Evolutionary conservation across 495 filamentous ascomycete genomes (phyloP).

Genomic region (Aspergillus diversus): DNA sequence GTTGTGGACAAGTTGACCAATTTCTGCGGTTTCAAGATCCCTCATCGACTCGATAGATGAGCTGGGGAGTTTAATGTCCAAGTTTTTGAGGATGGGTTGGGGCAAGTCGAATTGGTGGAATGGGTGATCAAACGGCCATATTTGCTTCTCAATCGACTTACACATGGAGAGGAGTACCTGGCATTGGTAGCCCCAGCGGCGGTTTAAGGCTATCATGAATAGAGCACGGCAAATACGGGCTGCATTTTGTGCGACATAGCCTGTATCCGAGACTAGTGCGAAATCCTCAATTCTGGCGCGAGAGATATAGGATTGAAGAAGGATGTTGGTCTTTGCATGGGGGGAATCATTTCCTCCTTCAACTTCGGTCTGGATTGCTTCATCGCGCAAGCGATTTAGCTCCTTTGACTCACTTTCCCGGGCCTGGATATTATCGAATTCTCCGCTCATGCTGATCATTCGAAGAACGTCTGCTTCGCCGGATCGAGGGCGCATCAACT

Average conservation of each 20-base stretch:
- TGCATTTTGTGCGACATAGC: conserved; percentile 94
- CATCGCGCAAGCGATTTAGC: conserved; percentile 65
- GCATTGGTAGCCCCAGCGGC: conserved; percentile 93
- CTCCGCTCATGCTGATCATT: conserved; percentile 95
- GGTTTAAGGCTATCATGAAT: conserved; percentile 96
- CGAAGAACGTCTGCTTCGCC: conserved; percentile 87
- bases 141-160: conserved; percentile 93
- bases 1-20: conserved; percentile 92
- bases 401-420: conserved; percentile 86
- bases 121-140: conserved; percentile 95
- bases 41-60: conserved; percentile 78
- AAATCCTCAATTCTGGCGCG: conserved; percentile 86
- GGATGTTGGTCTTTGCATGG: conserved; percentile 91
- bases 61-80: conserved; percentile 74
- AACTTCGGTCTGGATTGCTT: conserved; percentile 71
- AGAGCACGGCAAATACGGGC: conserved; percentile 91
- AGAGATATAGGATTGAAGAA: conserved; percentile 96
- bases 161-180: conserved; percentile 85
- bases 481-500: conserved; percentile 78
- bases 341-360: conserved; percentile 74
- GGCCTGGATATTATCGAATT: conserved; percentile 96
- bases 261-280: conserved; percentile 84
- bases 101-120: conserved; percentile 94
- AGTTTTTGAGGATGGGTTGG: conserved; percentile 75
- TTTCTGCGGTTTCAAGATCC: conserved; percentile 91